Conservation (phyloP, 352 stramenopile species). For the Phytophthora citricola region DNA sequence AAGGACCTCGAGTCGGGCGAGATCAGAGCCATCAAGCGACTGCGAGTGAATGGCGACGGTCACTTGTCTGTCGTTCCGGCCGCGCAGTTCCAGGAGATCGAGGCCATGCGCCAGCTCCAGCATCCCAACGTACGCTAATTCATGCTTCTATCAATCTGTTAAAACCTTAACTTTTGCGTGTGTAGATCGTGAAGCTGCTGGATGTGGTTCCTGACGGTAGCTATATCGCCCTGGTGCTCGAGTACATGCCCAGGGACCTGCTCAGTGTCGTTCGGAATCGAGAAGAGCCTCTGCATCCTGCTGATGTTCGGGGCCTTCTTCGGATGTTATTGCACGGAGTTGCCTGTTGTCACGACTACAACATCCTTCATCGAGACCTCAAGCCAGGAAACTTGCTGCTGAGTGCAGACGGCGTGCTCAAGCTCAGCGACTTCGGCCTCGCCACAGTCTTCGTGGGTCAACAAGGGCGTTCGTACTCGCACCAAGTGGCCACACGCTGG, state of each 20-base stretch:
- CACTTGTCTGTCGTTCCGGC: conserved; percentile 56
- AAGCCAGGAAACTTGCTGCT: conserved; percentile 80
- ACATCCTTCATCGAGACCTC: conserved; percentile 79
- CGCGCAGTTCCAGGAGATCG: conserved; percentile 77
- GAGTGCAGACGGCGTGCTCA: conserved; percentile 58
- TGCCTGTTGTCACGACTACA: conserved; percentile 61
- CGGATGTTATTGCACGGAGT: conserved; percentile 75
- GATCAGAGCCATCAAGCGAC: conserved; percentile 64
- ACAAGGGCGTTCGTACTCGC: conserved; percentile 53
- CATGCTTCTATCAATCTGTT: not conserved
- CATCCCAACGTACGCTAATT: conserved; percentile 62
- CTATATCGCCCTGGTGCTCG: conserved; percentile 71
- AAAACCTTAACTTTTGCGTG: not conserved
- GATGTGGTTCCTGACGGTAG: conserved; percentile 66
- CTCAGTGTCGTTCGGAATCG: conserved; percentile 61
- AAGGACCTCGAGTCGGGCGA: conserved; percentile 48
- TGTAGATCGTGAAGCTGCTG: conserved; percentile 69
- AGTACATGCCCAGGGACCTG: conserved; percentile 74
- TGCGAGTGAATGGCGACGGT: conserved; percentile 60
- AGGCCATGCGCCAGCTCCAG: conserved; percentile 73
- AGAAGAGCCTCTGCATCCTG: conserved; percentile 38
- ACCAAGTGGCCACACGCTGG: conserved; percentile 85
- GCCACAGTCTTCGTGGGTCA: conserved; percentile 63
- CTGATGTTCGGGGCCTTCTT: conserved; percentile 63
- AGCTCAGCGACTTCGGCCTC: conserved; percentile 85